These are phyloP conservation scores for Cenchrus purpureus DNA, from an alignment of 176 grass and related monocot species.

Conservation along the genomic window DNA sequence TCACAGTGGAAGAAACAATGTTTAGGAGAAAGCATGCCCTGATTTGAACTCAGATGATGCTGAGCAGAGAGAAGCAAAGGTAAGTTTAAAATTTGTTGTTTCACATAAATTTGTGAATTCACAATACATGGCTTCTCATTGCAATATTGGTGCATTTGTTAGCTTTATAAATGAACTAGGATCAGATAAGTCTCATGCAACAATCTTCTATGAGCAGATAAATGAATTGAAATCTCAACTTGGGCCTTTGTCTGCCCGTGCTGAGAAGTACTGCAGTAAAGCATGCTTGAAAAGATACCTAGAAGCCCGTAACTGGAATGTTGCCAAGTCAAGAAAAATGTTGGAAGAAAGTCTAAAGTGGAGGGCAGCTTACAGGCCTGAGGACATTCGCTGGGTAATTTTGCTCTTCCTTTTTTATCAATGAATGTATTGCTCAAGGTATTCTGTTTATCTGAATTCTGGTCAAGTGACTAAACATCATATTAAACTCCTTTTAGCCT, in stretches of 20 bases:
- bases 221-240: conserved; percentile 66
- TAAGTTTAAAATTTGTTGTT: conserved; percentile 22
- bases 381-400: conserved; percentile 87
- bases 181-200: conserved; percentile 15
- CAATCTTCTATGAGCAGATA: conserved; percentile 60
- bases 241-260: conserved; percentile 55
- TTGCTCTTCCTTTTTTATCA: background rate
- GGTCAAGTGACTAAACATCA: background rate
- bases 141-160: background rate
- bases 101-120: conserved; percentile 1
- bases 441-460: background rate
- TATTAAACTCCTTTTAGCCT: conserved; percentile 46
- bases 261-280: conserved; percentile 60
- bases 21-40: conserved; percentile 63
- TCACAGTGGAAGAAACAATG: conserved; percentile 51
- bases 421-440: background rate
- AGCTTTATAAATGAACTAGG: background rate
- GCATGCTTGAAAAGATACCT: conserved; percentile 81
- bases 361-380: conserved; percentile 72
- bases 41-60: conserved; percentile 44
- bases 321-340: conserved; percentile 81
- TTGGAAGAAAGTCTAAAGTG: conserved; percentile 86
- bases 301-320: conserved; percentile 77
- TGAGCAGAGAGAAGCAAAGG: conserved; percentile 68
- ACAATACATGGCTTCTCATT: background rate